Base-by-base conservation (phyloP, 805 yeast species). In the Sungouiella blattae region DNA sequence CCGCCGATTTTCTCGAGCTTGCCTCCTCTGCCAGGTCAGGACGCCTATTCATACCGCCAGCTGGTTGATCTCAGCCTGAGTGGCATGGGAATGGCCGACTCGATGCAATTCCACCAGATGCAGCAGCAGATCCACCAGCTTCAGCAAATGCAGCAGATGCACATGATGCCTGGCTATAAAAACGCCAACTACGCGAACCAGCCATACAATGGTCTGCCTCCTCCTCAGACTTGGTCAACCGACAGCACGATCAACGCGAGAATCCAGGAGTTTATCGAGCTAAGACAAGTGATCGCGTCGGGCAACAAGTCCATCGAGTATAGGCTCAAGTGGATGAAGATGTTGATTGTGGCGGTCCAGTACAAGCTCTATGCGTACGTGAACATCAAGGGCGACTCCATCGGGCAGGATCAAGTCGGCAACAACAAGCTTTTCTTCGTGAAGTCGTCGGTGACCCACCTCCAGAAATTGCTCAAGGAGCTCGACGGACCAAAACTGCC, bases 101-200 rank as follows among this genome's bases (percentile, higher is more conserved):
- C 26, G 12, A 30, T 32, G 26, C 78, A 77, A 45, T 65, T 80
- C 26, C 88, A 81, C 43, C 71, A 67, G 7, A 60, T 67, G 26
- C 56, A 80, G 23, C 57, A 80, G 44, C 64, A 62, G 12, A 65
- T 81, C 9, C 83, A 80, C 41, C 63, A 85, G 35, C 37, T 37
- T 23, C 41, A 36, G 37, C 45, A 43, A 22, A 14, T 33, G 21
- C 29, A 11, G 21, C 31, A 18, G 18, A 6, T 28, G 28, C 31
- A 15, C 11, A 11, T 25, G 28, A n/a, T 14, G 24, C 16, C n/a
- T 32, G 14, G 20, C 30, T 18, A 21, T 18, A 20, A n/a, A 20
- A n/a, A n/a, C 31, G 9, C 8, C 22, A 20, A 20, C 9, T 9
- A 6, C 6, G 9, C 22, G 22, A 9, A 20, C 9, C 22, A 9